A percentile compares a stretch with the other conserved stretches of the same genome.
phyloP scores from a whole-genome alignment of 164 flowering plant species.

The Hamamelis virginiana region DNA sequence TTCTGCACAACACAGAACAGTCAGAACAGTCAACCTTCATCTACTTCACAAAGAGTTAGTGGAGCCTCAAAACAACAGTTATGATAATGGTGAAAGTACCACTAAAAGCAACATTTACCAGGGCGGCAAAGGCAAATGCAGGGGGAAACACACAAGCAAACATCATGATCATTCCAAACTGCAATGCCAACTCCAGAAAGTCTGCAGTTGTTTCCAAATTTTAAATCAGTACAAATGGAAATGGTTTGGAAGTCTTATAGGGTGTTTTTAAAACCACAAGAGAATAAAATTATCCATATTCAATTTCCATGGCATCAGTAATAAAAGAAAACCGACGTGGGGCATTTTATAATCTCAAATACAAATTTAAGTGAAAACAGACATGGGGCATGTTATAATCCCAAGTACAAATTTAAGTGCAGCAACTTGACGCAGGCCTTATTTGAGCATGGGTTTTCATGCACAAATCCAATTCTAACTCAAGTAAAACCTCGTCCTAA shows the following conservation, averaged over 20 bases:
- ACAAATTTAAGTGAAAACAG: too few relatives aligned
- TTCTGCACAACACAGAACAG: conserved; percentile 41
- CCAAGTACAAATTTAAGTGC: too few relatives aligned
- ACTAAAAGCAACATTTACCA: conserved; percentile 46
- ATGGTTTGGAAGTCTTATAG: background rate
- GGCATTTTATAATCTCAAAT: too few relatives aligned
- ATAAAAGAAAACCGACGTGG: too few relatives aligned
- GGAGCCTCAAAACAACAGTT: background rate
- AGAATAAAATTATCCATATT: background rate
- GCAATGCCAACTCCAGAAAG: conserved; percentile 79
- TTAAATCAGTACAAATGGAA: background rate
- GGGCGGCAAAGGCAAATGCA: conserved; percentile 67
- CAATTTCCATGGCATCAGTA: background rate
- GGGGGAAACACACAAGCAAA: conserved; percentile 98
- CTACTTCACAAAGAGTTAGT: background rate
- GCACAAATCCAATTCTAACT: too few relatives aligned
- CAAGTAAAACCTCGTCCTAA: too few relatives aligned
- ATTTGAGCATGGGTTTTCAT: too few relatives aligned
- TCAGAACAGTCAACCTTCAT: background rate
- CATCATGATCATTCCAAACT: conserved; percentile 99
- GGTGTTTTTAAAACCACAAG: background rate
- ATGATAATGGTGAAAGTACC: background rate
- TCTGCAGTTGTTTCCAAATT: conserved; percentile 45
- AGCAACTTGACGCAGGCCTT: too few relatives aligned
- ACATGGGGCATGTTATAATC: too few relatives aligned